Percentiles rank a stretch among this genome's conserved stretches.
phyloP scores from a whole-genome alignment of 352 stramenopile genomes.

The Globisporangium acanthophoron region DNA sequence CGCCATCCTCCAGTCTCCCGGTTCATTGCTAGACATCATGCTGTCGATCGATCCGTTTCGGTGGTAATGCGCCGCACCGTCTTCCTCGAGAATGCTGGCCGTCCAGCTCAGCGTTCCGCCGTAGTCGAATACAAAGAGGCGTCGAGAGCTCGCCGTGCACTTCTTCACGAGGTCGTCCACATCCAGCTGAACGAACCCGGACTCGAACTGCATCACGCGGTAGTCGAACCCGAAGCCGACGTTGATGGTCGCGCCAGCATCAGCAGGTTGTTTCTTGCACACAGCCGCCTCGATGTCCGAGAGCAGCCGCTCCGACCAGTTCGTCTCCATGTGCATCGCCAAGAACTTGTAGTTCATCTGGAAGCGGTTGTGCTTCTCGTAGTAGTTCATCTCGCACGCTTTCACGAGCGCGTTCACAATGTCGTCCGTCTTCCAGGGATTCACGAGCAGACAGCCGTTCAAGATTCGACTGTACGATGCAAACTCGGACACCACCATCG shows the following conservation, averaged over 20 bases:
- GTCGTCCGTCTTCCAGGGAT: slow-evolving; percentile 95
- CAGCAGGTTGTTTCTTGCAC: slow-evolving; percentile 28
- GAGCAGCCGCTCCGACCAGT: slow-evolving; percentile 94
- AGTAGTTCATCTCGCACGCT: slow-evolving; percentile 67
- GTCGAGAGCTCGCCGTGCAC: slow-evolving; percentile 47
- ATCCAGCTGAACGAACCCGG: slow-evolving; percentile 91
- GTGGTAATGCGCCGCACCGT: slow-evolving; percentile 25
- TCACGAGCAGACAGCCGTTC: slow-evolving; percentile 94
- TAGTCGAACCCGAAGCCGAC: slow-evolving; percentile 96
- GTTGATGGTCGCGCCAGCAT: slow-evolving; percentile 63
- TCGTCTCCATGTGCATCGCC: slow-evolving; percentile 55
- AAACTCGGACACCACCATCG: slow-evolving; percentile 97
- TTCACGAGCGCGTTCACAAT: slow-evolving; percentile 67
- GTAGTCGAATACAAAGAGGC: slow-evolving; percentile 97
- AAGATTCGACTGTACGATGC: slow-evolving; percentile 95
- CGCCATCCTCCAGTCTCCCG: not conserved
- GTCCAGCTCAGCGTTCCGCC: slow-evolving; percentile 92
- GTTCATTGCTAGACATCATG: slow-evolving; percentile 17
- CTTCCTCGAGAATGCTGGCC: slow-evolving; percentile 56
- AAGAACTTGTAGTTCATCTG: slow-evolving; percentile 88
- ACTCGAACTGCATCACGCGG: slow-evolving; percentile 93
- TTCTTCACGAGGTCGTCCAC: slow-evolving; percentile 82
- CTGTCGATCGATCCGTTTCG: slow-evolving; percentile 48
- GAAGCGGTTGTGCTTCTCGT: slow-evolving; percentile 70
- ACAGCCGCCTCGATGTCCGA: slow-evolving; percentile 89